These are phyloP conservation scores for Alternaria burnsii DNA, from an alignment of 2,329 filamentous ascomycete genomes.

Conservation along the genomic window DNA sequence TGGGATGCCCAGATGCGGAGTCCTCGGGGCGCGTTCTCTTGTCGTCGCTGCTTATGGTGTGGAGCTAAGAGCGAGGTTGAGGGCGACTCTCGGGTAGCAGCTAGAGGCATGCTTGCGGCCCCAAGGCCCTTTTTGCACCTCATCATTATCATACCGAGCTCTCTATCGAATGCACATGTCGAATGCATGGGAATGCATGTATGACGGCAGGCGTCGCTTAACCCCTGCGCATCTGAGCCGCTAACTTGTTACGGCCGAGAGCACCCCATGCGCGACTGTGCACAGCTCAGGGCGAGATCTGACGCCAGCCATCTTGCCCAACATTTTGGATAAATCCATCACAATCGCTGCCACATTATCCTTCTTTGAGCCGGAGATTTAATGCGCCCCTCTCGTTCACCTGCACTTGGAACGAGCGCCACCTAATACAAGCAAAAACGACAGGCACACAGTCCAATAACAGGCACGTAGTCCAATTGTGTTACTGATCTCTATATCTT, in stretches of 20 bases:
- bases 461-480: neutral
- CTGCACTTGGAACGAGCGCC: neutral
- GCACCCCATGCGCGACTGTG: neutral
- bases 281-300: conserved; percentile 6
- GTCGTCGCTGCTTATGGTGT: neutral
- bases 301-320: conserved; percentile 11
- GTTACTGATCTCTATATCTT: conserved; percentile 3
- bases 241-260: neutral
- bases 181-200: conserved; percentile 15
- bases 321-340: conserved; percentile 9
- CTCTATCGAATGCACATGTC: conserved; percentile 6
- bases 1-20: conserved; percentile 9
- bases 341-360: conserved; percentile 3
- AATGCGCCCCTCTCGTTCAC: conserved; percentile 8
- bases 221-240: neutral
- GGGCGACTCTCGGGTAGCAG: neutral
- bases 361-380: neutral
- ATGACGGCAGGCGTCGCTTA: conserved; percentile 23
- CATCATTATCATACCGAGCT: conserved; percentile 10
- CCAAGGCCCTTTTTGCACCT: conserved; percentile 7
- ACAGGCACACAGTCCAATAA: neutral
- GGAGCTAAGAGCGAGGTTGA: neutral
- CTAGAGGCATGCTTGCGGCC: neutral
- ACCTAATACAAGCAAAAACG: neutral
- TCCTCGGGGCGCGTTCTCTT: conserved; percentile 6